phyloP scores from a whole-genome alignment of 257 asterid species.

The Penstemon newberryi region DNA sequence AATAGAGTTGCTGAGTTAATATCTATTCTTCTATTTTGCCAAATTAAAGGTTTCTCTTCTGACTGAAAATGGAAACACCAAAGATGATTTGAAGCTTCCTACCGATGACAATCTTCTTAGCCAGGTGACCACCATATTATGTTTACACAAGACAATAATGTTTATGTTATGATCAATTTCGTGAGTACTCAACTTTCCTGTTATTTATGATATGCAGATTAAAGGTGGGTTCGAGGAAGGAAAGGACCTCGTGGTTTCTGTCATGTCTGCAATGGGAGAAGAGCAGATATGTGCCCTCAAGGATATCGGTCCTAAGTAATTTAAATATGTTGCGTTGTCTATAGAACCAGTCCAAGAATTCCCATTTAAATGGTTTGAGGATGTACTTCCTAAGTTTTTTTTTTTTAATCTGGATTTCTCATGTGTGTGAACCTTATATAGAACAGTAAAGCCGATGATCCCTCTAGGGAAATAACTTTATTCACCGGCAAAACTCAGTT shows the following conservation, averaged over 20 bases:
- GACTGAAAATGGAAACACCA: slow-evolving; percentile 35
- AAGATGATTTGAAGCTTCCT: slow-evolving; percentile 34
- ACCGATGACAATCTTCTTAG: slow-evolving; percentile 32
- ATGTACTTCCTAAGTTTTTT: background rate
- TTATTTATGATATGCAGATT: slow-evolving; percentile 21
- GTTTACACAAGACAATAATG: background rate
- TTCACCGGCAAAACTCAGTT: slow-evolving; percentile 4
- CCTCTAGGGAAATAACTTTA: background rate
- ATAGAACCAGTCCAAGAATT: background rate
- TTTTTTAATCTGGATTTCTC: background rate
- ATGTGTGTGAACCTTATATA: background rate
- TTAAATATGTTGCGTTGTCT: background rate
- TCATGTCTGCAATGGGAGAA: slow-evolving; percentile 35
- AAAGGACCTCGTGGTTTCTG: slow-evolving; percentile 35
- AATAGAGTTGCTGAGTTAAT: background rate
- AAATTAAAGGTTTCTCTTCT: slow-evolving; percentile 29
- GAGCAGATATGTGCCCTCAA: slow-evolving; percentile 34
- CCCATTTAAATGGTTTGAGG: slow-evolving; percentile 1
- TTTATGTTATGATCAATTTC: background rate
- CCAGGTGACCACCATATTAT: slow-evolving; percentile 25
- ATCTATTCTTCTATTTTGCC: background rate
- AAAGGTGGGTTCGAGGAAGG: slow-evolving; percentile 35
- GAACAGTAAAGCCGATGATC: background rate
- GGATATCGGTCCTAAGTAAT: slow-evolving; percentile 35
- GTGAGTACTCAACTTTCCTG: background rate